Base-by-base conservation (phyloP, 192 early-diverging fungal species). In the Linnemannia elongata region DNA sequence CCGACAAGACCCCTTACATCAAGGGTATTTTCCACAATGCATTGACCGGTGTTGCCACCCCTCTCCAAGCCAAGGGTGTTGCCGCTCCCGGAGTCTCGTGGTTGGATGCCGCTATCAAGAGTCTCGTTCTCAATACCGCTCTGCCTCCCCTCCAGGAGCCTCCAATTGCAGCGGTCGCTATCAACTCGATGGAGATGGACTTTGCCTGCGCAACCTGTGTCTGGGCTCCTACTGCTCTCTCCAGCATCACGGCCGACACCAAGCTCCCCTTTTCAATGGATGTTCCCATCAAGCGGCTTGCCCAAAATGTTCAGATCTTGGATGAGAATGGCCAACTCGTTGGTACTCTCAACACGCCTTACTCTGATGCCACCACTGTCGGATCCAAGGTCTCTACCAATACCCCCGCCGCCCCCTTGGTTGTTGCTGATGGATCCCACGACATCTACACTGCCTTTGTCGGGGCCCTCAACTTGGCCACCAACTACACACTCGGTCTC, bases 221-320 rank as follows among this genome's bases (percentile, higher is more conserved):
- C 20, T 92, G 91, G 66, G 17, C 75, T 47, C 93, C 93, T 44
- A 52, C 68, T 24, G 76, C 87, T 3, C 39, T 55, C 35, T 86
- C 91, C 33, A 70, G 81, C 60, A 89, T 93, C 33, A 78, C 71
- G 2, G 91, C 91, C 18, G 74, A 78, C 18, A 90, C 90, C 82
- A 78, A 85, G 27, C 88, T 94, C 41, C 93, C 93, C 15, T 94
- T 94, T 66, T 87, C 88, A 44, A 91, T 90, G 63, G 76, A 83
- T 42, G 76, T 91, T 24, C 88, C 82, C 17, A 91, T 94, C 73
- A 84, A 85, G 57, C 55, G 88, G 47, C 83, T 91, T 35, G 80
- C 87, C 44, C 89, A 91, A 72, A 84, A 89, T 27, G 86, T 92
- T 12, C 83, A 88, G 63, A 76, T 92, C 22, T 72, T 80, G 69